Evolutionary conservation across 2,329 filamentous ascomycete genomes (phyloP), one percentile per base, ranked within the genome.

Genomic region (Nigrospora osmanthi): DNA sequence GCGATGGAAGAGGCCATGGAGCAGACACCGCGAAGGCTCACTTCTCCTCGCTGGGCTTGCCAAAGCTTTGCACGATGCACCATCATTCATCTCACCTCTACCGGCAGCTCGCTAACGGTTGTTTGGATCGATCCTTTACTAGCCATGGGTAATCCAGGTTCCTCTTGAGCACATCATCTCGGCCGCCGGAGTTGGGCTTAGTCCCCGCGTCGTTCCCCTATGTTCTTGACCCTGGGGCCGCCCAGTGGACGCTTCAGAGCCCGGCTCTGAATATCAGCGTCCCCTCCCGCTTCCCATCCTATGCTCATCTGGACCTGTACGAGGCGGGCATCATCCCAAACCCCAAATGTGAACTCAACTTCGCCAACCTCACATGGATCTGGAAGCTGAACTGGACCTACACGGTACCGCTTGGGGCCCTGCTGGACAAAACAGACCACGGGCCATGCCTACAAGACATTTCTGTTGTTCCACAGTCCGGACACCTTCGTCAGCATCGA

Each of bases 321-420:
- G 68, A 69, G 19, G 72, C 71, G 17, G 61, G 71, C 7, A 66
- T 78, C 4, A 80, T 81, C 49, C 69, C 67, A 46, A 63, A 75
- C 57, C 70, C 64, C 39, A 72, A 78, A 45, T 70, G 71, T 52
- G 77, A 74, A 2, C 58, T 78, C 1, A 81, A 80, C 47, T 77
- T 82, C 52, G 79, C 80, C 52, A 65, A 80, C 45, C 66, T 78
- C 14, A 71, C 77, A 19, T 83, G 78, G 78, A 67, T 83, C 23
- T 68, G 68, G n/a, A 65, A 68, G 53, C 63, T 64, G 13, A 78
- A 82, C 54, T 83, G 80, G 79, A 83, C 76, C 1, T 83, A 82
- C 53, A 73, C 69, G 1, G 72, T 70, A n/a, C 62, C 63, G 0
- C 60, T 81, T 3, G 37, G 58, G 10, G 64, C 59, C 16, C 52